Conservation (phyloP, 306 rosid species). For the Medicago truncatula region MtrunA17r5.0-ANR NC_053048.1:37593501-37594000, state of each 20-base stretch:
- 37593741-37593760: conserved; percentile 51
- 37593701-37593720: conserved; percentile 2
- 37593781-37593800: conserved; percentile 39
- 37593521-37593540: conserved; percentile 65
- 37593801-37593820: conserved; percentile 47
- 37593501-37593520: conserved; percentile 52
- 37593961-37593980: conserved; percentile 50
- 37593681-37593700: conserved; percentile 29
- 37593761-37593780: conserved; percentile 58
- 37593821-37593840: conserved; percentile 56
- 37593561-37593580: conserved; percentile 33
- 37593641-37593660: background rate
- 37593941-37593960: background rate
- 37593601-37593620: conserved; percentile 46
- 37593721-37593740: conserved; percentile 38
- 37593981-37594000: conserved; percentile 11
- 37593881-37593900: conserved; percentile 49
- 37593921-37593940: conserved; percentile 23
- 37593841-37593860: conserved; percentile 47
- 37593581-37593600: conserved; percentile 38
- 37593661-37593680: background rate
- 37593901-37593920: conserved; percentile 57
- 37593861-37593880: conserved; percentile 40
- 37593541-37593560: conserved; percentile 38
- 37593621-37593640: conserved; percentile 13